Conservation (phyloP, 768 basidiomycete genomes). For the Rossbeevera mucosa region DNA sequence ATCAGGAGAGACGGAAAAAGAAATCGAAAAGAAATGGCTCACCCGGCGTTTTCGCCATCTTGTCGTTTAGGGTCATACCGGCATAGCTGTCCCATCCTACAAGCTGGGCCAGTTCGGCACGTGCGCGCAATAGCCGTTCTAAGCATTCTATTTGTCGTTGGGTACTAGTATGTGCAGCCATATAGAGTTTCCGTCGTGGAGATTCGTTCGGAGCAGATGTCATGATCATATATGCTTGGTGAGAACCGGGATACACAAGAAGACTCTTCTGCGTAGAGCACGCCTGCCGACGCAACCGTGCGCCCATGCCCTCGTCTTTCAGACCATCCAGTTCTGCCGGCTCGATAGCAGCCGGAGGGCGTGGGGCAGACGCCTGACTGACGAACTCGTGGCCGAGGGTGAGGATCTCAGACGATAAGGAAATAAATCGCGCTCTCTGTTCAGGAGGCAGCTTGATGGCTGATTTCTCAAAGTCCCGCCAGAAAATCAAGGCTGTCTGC, state of each 20-base stretch:
- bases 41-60: constrained; percentile 97
- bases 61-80: constrained; percentile 83
- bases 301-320: constrained; percentile 74
- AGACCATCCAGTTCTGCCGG: constrained; percentile 67
- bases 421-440: constrained; percentile 78
- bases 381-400: constrained; percentile 84
- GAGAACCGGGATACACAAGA: constrained; percentile 77
- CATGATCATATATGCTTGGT: constrained; percentile 93
- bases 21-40: constrained; percentile 13
- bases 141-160: constrained; percentile 70
- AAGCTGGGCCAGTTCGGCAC: constrained; percentile 78
- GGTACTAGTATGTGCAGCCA: constrained; percentile 75
- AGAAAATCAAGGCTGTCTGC: constrained; percentile 88
- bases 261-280: constrained; percentile 72
- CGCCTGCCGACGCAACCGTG: constrained; percentile 67
- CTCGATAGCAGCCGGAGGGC: constrained; percentile 64
- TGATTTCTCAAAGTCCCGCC: constrained; percentile 96
- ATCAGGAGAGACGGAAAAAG: constrained; percentile 2
- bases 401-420: constrained; percentile 84
- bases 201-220: constrained; percentile 82
- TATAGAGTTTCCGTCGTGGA: constrained; percentile 75
- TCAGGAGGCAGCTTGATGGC: constrained; percentile 83
- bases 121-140: constrained; percentile 68
- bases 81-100: constrained; percentile 86
- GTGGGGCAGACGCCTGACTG: constrained; percentile 55